phyloP scores from a whole-genome alignment of 2,329 filamentous ascomycete species.

The Venturia effusa region DNA sequence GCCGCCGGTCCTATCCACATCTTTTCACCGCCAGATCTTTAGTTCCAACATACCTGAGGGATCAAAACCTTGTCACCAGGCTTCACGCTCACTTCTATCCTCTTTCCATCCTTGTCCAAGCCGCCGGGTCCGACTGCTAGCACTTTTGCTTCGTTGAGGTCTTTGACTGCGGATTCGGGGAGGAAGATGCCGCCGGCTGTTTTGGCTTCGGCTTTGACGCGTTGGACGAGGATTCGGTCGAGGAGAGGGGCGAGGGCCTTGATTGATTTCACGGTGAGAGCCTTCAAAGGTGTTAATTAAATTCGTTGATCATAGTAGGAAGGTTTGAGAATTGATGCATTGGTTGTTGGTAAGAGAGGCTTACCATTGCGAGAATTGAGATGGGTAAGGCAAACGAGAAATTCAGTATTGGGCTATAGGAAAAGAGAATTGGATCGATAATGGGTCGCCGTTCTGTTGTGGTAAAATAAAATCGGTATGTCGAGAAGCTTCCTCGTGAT shows the following conservation, averaged over 20 bases:
- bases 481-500: background rate
- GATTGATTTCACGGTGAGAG: conserved; percentile 74
- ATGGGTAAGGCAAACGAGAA: background rate
- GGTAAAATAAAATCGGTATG: background rate
- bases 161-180: conserved; percentile 92
- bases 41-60: conserved; percentile 59
- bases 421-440: background rate
- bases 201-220: conserved; percentile 93
- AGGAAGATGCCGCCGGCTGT: conserved; percentile 96
- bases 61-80: conserved; percentile 90
- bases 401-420: background rate
- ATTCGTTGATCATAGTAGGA: background rate
- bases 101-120: conserved; percentile 79
- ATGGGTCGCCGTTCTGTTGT: background rate
- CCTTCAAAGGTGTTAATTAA: background rate
- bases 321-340: background rate
- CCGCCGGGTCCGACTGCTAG: conserved; percentile 87
- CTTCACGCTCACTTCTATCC: conserved; percentile 70
- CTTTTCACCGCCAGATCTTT: background rate
- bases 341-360: background rate
- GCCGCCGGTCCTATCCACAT: background rate
- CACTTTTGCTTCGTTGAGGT: conserved; percentile 95
- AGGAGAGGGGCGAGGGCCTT: conserved; percentile 89
- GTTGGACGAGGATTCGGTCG: conserved; percentile 96
- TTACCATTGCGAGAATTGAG: background rate